A percentile compares a stretch with the other conserved stretches of the same genome.
Conservation (phyloP, 495 filamentous ascomycete species). For the Neohortaea acidophila region DNA sequence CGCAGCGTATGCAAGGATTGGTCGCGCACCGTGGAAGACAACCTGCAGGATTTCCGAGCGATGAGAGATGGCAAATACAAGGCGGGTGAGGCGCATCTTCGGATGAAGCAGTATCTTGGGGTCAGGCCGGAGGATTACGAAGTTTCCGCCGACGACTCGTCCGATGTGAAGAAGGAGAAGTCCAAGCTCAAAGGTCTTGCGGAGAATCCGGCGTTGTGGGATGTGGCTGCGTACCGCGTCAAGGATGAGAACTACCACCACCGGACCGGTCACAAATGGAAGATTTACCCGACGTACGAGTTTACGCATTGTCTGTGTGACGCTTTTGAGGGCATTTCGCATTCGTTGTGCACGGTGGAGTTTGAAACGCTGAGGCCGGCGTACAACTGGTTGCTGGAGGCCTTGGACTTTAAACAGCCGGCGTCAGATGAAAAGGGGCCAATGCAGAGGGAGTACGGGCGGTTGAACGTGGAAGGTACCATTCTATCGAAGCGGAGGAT, state of each 20-base stretch:
- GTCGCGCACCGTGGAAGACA: constrained; percentile 56
- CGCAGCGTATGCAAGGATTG: constrained; percentile 71
- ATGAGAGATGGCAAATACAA: constrained; percentile 89
- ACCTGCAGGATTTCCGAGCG: constrained; percentile 64
- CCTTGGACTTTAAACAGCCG: constrained; percentile 47
- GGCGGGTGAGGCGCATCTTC: constrained; percentile 69
- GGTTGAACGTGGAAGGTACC: constrained; percentile 66
- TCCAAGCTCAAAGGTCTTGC: constrained; percentile 20
- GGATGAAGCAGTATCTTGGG: constrained; percentile 72
- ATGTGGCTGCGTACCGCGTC: constrained; percentile 67
- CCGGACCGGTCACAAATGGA: constrained; percentile 59
- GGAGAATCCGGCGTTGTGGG: constrained; percentile 46
- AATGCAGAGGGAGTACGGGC: constrained; percentile 74
- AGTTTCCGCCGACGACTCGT: constrained; percentile 7
- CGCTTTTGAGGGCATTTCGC: constrained; percentile 74
- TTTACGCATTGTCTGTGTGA: constrained; percentile 84
- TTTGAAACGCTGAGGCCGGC: constrained; percentile 60
- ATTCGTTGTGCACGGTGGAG: constrained; percentile 80
- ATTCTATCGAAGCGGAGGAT: constrained; percentile 76
- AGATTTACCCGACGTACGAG: constrained; percentile 82
- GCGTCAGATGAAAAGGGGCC: constrained; percentile 34
- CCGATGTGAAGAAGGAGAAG: constrained; percentile 11
- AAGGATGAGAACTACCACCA: constrained; percentile 49
- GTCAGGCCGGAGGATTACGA: constrained; percentile 23
- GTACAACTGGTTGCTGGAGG: constrained; percentile 77